A percentile compares a stretch with the other conserved stretches of the same genome.
Conservation (phyloP, 192 early-diverging fungal species). For the Gigaspora rosea region DNA sequence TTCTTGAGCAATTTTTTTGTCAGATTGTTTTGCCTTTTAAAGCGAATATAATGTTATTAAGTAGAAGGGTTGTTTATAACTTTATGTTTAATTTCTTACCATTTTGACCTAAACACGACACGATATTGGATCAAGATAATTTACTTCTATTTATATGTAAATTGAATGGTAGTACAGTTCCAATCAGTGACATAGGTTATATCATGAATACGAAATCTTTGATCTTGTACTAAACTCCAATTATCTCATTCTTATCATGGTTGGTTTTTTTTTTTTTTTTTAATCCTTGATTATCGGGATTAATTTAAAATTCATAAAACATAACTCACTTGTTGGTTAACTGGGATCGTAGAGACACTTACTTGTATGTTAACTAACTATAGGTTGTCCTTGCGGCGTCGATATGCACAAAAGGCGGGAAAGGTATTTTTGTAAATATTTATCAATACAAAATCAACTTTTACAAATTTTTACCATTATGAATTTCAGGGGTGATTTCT, state of each 20-base stretch:
- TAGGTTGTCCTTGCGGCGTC: conserved; percentile 92
- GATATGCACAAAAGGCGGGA: conserved; percentile 90
- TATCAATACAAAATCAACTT: neutral
- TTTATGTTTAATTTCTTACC: no score
- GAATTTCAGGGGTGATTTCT: conserved; percentile 71
- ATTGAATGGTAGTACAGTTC: neutral
- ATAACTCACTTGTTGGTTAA: neutral
- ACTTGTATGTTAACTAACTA: neutral
- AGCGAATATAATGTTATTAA: neutral
- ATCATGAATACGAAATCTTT: neutral
- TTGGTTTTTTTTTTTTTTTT: neutral
- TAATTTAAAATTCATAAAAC: neutral
- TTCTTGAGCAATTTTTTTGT: conserved; percentile 18
- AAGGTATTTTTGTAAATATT: conserved; percentile 60
- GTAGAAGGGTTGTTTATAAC: neutral
- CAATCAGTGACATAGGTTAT: neutral
- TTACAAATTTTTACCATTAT: neutral
- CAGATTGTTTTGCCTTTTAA: conserved; percentile 11
- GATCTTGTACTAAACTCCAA: neutral
- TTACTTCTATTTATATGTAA: no score
- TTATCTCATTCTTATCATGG: neutral
- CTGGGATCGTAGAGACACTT: neutral
- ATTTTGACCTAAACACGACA: no score
- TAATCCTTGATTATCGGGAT: neutral
- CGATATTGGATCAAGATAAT: no score